These are phyloP conservation scores for Biscogniauxia marginata DNA, from an alignment of 2,329 filamentous ascomycete species.

Conservation along the genomic window DNA sequence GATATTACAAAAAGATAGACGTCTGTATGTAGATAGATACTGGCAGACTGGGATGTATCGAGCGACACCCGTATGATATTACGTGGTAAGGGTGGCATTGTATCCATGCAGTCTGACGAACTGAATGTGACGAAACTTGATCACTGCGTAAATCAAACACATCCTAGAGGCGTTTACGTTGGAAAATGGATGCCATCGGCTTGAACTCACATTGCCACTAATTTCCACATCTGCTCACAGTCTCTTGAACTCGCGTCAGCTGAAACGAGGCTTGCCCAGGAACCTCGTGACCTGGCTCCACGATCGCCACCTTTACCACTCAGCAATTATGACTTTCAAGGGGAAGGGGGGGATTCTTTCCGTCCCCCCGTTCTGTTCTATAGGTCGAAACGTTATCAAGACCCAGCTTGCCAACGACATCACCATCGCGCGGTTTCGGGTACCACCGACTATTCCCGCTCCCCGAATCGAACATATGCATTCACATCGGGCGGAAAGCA, in stretches of 20 bases:
- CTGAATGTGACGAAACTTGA: not conserved
- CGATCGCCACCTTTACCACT: not conserved
- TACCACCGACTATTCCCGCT: not conserved
- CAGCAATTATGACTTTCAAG: not conserved
- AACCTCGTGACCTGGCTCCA: not conserved
- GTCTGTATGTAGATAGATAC: conserved; percentile 8
- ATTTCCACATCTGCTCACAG: not conserved
- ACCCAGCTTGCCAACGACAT: not conserved
- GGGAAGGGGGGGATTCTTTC: not conserved
- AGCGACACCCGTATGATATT: conserved; percentile 4
- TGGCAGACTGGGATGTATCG: conserved; percentile 3
- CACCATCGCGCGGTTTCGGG: not conserved
- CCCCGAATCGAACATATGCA: not conserved
- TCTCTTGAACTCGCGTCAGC: not conserved
- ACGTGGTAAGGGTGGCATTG: not conserved
- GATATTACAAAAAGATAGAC: not conserved
- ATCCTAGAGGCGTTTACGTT: not conserved
- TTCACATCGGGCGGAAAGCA: not conserved
- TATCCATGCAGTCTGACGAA: not conserved
- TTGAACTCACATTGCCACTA: not conserved
- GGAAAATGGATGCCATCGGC: not conserved
- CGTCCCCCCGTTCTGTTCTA: no score
- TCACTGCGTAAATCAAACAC: not conserved
- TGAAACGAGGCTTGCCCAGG: not conserved
- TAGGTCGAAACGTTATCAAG: not conserved